Percentiles rank a stretch among this genome's conserved stretches.
phyloP scores from a whole-genome alignment of 768 basidiomycete species.

The Royoungia palumana region DNA sequence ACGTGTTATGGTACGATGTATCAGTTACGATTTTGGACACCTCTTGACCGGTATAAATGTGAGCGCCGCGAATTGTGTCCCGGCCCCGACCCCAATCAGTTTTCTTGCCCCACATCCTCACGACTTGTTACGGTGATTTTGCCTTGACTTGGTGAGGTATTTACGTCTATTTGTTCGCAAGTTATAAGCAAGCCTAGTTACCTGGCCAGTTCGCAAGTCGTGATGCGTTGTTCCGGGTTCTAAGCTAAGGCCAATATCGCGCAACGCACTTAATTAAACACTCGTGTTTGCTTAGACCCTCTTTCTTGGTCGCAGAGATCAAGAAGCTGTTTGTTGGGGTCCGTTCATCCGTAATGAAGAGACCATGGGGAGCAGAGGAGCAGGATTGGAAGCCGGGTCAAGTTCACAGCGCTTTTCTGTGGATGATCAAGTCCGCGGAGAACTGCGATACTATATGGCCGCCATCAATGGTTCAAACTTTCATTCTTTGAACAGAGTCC shows the following conservation, averaged over 20 bases:
- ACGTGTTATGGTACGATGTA: background rate
- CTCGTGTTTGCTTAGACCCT: background rate
- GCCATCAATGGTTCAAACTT: background rate
- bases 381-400: constrained; percentile 10
- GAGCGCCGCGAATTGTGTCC: background rate
- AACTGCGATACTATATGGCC: constrained; percentile 1
- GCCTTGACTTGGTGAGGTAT: background rate
- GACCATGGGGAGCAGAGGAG: constrained; percentile 9
- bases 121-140: background rate
- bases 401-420: constrained; percentile 11
- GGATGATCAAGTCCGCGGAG: constrained; percentile 28
- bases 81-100: background rate
- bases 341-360: constrained; percentile 23
- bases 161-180: background rate
- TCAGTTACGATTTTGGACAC: background rate
- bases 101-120: constrained; percentile 1
- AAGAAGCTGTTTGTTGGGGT: constrained; percentile 7
- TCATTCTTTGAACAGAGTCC: constrained; percentile 12
- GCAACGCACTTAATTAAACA: background rate
- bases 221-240: constrained; percentile 5
- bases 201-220: background rate
- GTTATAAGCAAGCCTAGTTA: background rate
- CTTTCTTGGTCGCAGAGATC: constrained; percentile 9
- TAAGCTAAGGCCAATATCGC: background rate
- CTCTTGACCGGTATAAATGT: background rate